Evolutionary conservation across 805 yeast genomes (phyloP).

Genomic region (Debaryomyces tyrocola): DNA sequence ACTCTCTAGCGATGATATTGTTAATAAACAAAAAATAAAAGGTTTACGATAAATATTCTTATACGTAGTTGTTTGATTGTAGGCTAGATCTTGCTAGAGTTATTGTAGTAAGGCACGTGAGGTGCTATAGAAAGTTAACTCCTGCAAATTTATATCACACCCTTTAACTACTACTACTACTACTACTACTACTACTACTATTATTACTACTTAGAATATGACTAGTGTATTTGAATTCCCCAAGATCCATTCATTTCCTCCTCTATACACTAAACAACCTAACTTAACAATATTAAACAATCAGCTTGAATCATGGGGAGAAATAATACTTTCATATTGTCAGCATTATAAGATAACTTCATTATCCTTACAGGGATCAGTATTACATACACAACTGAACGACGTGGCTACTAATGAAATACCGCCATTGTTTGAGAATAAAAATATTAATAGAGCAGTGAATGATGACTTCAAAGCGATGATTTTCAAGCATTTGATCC

Average conservation of each 20-base stretch:
- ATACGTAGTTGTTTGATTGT: background rate
- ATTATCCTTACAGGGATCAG: slow-evolving; percentile 28
- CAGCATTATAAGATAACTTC: slow-evolving; percentile 45
- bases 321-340: slow-evolving; percentile 63
- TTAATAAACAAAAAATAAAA: slow-evolving; percentile 6
- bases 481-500: slow-evolving; percentile 58
- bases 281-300: slow-evolving; percentile 74
- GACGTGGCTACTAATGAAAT: slow-evolving; percentile 14
- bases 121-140: background rate
- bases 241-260: slow-evolving; percentile 69
- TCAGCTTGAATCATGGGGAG: slow-evolving; percentile 78
- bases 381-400: slow-evolving; percentile 25
- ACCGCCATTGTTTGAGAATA: slow-evolving; percentile 51
- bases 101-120: background rate
- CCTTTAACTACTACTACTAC: background rate
- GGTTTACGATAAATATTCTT: background rate
- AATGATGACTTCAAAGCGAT: slow-evolving; percentile 54
- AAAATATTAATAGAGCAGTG: slow-evolving; percentile 50
- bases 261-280: slow-evolving; percentile 87
- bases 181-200: background rate
- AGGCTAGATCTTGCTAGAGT: background rate
- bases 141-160: too few relatives aligned
- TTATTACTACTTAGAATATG: slow-evolving; percentile 1
- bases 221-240: slow-evolving; percentile 32
- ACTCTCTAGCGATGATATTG: slow-evolving; percentile 7